Conservation (phyloP, 331 rosid genomes). For the Saraca asoca region DNA sequence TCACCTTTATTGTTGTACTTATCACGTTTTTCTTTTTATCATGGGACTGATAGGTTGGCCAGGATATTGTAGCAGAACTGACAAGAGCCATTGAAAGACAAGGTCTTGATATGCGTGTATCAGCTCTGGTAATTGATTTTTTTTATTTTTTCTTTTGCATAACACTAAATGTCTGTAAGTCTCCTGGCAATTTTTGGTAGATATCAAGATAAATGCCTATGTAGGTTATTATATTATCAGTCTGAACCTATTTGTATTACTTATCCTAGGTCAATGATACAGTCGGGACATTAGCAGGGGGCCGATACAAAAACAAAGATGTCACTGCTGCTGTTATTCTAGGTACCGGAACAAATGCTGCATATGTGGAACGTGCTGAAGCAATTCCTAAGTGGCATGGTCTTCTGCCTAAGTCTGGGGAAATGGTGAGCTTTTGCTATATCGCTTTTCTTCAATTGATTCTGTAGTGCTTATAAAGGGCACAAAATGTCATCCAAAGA, state of each 20-base stretch:
- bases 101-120: slow-evolving; percentile 77
- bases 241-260: slow-evolving; percentile 37
- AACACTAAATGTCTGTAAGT: slow-evolving; percentile 10
- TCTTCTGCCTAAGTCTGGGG: slow-evolving; percentile 73
- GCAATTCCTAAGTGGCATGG: slow-evolving; percentile 91
- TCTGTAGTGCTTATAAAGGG: background rate
- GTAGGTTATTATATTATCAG: background rate
- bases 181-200: background rate
- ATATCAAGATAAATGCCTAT: slow-evolving; percentile 17
- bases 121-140: slow-evolving; percentile 70
- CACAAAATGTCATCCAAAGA: too few species aligned
- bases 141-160: slow-evolving; percentile 12
- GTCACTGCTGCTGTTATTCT: slow-evolving; percentile 79
- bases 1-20: slow-evolving; percentile 13
- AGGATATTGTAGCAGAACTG: slow-evolving; percentile 80
- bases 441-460: slow-evolving; percentile 16
- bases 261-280: slow-evolving; percentile 85
- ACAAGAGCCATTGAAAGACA: slow-evolving; percentile 66
- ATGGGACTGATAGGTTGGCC: slow-evolving; percentile 58
- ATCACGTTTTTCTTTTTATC: slow-evolving; percentile 3
- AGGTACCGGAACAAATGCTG: slow-evolving; percentile 97
- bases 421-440: slow-evolving; percentile 57
- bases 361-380: slow-evolving; percentile 80
- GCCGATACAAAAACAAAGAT: slow-evolving; percentile 61
- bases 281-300: slow-evolving; percentile 85